Evolutionary conservation across 768 basidiomycete species (phyloP).

Genomic region (Suillus ampliporus): DNA sequence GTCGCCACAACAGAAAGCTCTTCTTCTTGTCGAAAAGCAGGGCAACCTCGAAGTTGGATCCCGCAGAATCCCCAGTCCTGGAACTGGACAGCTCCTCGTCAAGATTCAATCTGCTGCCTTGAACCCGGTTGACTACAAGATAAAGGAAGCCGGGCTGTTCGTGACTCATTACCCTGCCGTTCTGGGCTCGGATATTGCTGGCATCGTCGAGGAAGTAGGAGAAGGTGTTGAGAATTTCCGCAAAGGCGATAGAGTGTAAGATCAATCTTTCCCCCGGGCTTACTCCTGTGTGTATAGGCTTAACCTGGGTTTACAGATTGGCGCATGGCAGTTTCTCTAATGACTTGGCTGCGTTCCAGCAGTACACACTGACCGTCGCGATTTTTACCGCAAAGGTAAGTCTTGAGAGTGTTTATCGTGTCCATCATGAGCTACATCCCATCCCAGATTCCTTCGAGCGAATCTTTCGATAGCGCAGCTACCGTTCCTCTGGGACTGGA

Average conservation of each 20-base stretch:
- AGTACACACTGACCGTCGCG: slow-evolving; percentile 41
- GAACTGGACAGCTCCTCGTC: slow-evolving; percentile 47
- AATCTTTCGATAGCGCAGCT: slow-evolving; percentile 50
- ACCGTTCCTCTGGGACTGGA: slow-evolving; percentile 54
- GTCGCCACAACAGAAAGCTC: slow-evolving; percentile 35
- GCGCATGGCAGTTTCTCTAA: slow-evolving; percentile 34
- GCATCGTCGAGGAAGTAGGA: slow-evolving; percentile 47
- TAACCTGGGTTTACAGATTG: slow-evolving; percentile 32
- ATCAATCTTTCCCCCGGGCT: slow-evolving; percentile 8
- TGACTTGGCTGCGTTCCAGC: slow-evolving; percentile 44
- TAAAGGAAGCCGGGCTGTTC: slow-evolving; percentile 37
- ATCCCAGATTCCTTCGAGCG: slow-evolving; percentile 47
- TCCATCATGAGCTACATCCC: background rate
- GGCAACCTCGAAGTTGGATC: slow-evolving; percentile 36
- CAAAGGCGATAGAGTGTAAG: slow-evolving; percentile 48
- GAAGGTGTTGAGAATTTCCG: slow-evolving; percentile 39
- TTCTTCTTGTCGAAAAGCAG: slow-evolving; percentile 30
- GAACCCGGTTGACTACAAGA: slow-evolving; percentile 53
- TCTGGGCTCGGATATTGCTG: slow-evolving; percentile 43
- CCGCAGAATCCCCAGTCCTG: slow-evolving; percentile 37
- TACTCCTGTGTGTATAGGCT: slow-evolving; percentile 21
- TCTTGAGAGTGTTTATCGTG: background rate
- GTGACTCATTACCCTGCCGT: slow-evolving; percentile 42
- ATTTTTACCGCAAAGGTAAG: slow-evolving; percentile 45
- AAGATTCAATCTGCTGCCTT: slow-evolving; percentile 45